phyloP scores from a whole-genome alignment of 1,139 yeast species.

The Keqinozyma sinolaborantium region DNA sequence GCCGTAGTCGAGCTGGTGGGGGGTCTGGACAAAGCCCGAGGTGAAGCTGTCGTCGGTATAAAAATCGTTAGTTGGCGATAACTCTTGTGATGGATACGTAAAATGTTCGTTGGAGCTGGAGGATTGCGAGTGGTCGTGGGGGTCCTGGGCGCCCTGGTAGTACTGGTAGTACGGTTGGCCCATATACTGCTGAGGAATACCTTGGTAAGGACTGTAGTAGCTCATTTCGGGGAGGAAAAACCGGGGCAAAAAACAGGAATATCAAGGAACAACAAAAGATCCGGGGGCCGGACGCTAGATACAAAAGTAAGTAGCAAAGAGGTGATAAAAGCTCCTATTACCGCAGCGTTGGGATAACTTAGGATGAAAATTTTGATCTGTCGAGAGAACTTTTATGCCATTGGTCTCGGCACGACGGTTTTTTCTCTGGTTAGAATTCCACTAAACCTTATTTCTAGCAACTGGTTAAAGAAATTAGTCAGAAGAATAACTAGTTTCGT shows the following conservation, averaged over 20 bases:
- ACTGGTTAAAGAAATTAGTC: background rate
- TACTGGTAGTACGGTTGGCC: slow-evolving; percentile 34
- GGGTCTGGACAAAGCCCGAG: background rate
- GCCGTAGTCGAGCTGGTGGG: background rate
- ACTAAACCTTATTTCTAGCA: too few relatives aligned
- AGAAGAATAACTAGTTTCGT: background rate
- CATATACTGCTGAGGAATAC: slow-evolving; percentile 36
- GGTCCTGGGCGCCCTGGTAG: slow-evolving; percentile 17
- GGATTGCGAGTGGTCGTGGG: slow-evolving; percentile 5
- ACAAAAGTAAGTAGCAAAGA: too few relatives aligned
- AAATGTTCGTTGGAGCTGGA: background rate
- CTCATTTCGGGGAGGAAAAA: slow-evolving; percentile 25
- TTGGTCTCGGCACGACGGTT: too few relatives aligned
- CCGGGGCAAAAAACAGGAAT: too few relatives aligned
- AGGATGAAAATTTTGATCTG: background rate
- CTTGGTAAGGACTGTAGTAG: slow-evolving; percentile 44
- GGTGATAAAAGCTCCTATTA: too few relatives aligned
- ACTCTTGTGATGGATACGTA: background rate
- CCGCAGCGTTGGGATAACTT: too few relatives aligned
- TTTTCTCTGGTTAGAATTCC: too few relatives aligned
- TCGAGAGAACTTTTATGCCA: too few relatives aligned
- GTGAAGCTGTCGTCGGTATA: slow-evolving; percentile 2
- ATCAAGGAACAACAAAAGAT: too few relatives aligned
- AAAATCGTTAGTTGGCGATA: slow-evolving; percentile 1
- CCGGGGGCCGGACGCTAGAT: too few relatives aligned